Evolutionary conservation across 2,329 filamentous ascomycete species (phyloP).

Genomic region (Penicillium brevicompactum): DNA sequence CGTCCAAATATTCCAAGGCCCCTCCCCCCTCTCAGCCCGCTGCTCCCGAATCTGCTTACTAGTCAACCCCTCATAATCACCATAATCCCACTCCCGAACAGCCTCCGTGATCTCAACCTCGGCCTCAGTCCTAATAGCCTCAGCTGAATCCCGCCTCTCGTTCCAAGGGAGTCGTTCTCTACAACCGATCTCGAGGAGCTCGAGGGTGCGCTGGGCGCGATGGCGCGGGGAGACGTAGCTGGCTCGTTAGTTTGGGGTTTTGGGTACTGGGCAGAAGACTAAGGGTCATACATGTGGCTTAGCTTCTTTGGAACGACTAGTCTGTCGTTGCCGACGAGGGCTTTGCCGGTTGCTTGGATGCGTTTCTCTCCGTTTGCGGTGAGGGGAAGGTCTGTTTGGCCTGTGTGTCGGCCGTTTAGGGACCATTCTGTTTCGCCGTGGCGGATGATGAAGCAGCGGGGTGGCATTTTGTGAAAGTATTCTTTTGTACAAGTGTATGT

Average conservation of each 20-base stretch:
- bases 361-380: conserved; percentile 79
- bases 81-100: conserved; percentile 86
- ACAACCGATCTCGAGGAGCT: conserved; percentile 77
- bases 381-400: conserved; percentile 80
- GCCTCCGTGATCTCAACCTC: conserved; percentile 69
- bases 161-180: conserved; percentile 72
- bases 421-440: conserved; percentile 98
- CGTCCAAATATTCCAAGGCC: conserved; percentile 82
- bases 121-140: conserved; percentile 57
- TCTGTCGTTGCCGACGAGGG: conserved; percentile 79
- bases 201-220: conserved; percentile 85
- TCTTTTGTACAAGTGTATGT: neutral
- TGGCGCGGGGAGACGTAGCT: conserved; percentile 83
- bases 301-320: conserved; percentile 81
- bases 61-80: conserved; percentile 81
- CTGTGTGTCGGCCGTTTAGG: conserved; percentile 81
- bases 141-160: conserved; percentile 32
- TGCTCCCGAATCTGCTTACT: conserved; percentile 66
- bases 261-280: neutral
- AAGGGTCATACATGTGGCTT: conserved; percentile 71
- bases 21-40: conserved; percentile 59
- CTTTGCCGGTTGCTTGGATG: conserved; percentile 74
- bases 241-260: conserved; percentile 7
- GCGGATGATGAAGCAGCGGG: conserved; percentile 78
- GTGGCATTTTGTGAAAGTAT: conserved; percentile 49